phyloP scores from a whole-genome alignment of 768 basidiomycete genomes.

The Boletellus sp. region DNA sequence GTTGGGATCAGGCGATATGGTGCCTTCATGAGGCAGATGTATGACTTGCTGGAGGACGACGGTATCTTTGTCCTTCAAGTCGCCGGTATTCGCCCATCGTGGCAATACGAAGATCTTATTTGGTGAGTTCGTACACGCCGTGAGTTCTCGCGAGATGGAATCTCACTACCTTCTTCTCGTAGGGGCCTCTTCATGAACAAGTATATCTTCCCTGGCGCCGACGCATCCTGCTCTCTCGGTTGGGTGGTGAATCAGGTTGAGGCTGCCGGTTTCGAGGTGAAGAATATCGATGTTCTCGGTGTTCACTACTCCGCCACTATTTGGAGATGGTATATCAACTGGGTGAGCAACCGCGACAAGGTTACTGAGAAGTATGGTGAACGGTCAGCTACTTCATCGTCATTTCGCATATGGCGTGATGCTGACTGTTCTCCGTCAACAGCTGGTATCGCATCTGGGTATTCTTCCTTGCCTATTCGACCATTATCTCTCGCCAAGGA shows the following conservation, averaged over 20 bases:
- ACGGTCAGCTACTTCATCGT: slow-evolving; percentile 32
- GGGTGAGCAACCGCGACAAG: slow-evolving; percentile 90
- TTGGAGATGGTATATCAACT: slow-evolving; percentile 95
- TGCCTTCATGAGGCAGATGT: slow-evolving; percentile 86
- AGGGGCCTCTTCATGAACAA: slow-evolving; percentile 98
- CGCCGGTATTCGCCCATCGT: slow-evolving; percentile 90
- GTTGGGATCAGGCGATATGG: slow-evolving; percentile 93
- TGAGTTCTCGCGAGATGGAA: too few species aligned
- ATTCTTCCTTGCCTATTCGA: slow-evolving; percentile 92
- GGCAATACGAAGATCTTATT: slow-evolving; percentile 98
- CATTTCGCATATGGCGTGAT: too few species aligned
- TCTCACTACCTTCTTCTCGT: neutral
- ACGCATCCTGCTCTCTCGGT: slow-evolving; percentile 91
- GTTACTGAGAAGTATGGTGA: slow-evolving; percentile 89
- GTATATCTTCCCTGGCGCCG: slow-evolving; percentile 98
- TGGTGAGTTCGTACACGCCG: slow-evolving; percentile 58
- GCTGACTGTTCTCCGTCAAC: neutral
- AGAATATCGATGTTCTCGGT: slow-evolving; percentile 93
- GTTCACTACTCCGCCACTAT: slow-evolving; percentile 95
- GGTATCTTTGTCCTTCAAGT: slow-evolving; percentile 96
- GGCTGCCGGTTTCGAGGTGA: slow-evolving; percentile 91
- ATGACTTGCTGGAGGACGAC: slow-evolving; percentile 90
- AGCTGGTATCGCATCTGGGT: slow-evolving; percentile 93
- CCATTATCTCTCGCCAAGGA: slow-evolving; percentile 87
- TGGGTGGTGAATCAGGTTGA: slow-evolving; percentile 92